Percentiles rank a stretch among this genome's conserved stretches.
phyloP scores from a whole-genome alignment of 2,329 filamentous ascomycete genomes.

The Albifimbria verrucaria region DNA sequence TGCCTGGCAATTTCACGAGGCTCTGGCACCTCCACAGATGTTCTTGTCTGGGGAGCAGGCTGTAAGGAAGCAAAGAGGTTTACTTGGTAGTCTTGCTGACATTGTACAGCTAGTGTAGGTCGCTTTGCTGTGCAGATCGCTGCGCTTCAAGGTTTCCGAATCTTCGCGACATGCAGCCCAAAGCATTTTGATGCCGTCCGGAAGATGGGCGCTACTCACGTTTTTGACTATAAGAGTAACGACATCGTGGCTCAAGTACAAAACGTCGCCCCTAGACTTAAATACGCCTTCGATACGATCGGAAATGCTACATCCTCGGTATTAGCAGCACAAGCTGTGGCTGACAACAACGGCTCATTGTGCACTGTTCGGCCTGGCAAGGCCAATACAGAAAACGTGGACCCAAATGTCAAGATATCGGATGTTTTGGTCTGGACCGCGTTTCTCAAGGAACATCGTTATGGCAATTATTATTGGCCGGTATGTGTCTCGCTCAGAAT shows the following conservation, averaged over 20 bases:
- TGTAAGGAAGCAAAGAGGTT: too few species aligned
- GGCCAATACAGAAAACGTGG: constrained; percentile 31
- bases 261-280: constrained; percentile 22
- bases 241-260: constrained; percentile 30
- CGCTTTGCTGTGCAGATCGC: constrained; percentile 29
- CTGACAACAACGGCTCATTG: constrained; percentile 17
- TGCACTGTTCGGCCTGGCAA: constrained; percentile 42
- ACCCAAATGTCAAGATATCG: constrained; percentile 26
- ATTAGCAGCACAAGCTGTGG: constrained; percentile 23
- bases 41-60: constrained; percentile 40
- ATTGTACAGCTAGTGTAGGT: constrained; percentile 11
- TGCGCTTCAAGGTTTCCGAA: constrained; percentile 21
- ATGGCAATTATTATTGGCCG: constrained; percentile 33
- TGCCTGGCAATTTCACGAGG: constrained; percentile 26
- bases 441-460: constrained; percentile 37
- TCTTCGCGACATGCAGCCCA: constrained; percentile 31
- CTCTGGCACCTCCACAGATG: not conserved
- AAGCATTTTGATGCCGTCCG: constrained; percentile 25
- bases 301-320: constrained; percentile 31
- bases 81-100: too few species aligned
- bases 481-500: constrained; percentile 20
- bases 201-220: constrained; percentile 26
- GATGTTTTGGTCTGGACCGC: constrained; percentile 42
- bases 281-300: constrained; percentile 38
- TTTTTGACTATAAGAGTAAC: constrained; percentile 37